phyloP scores from a whole-genome alignment of 1,284 basidiomycete species.

The Trichosporon sp. region DNA sequence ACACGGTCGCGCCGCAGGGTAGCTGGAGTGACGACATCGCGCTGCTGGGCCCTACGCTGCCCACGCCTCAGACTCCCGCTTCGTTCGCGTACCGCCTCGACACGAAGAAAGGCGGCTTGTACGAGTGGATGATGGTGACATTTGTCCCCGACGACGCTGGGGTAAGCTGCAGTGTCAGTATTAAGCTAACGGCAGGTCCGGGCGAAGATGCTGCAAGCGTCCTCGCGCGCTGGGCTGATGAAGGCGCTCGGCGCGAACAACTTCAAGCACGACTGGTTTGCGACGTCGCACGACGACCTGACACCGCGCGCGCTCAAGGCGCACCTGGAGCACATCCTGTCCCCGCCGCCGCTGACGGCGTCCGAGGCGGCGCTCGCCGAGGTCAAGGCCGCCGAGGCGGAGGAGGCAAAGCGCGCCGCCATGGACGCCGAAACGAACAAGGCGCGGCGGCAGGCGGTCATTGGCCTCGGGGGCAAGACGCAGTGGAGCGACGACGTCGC shows the following conservation, averaged over 20 bases:
- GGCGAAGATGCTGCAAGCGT: constrained; percentile 85
- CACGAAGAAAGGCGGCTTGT: constrained; percentile 34
- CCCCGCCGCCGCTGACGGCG: constrained; percentile 72
- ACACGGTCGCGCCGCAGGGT: constrained; percentile 32
- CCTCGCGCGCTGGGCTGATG: constrained; percentile 66
- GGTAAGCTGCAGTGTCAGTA: constrained; percentile 18
- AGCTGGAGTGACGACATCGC: constrained; percentile 44
- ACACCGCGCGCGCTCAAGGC: constrained; percentile 60
- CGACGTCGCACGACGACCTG: constrained; percentile 58
- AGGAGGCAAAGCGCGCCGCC: constrained; percentile 43
- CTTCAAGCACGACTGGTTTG: constrained; percentile 75
- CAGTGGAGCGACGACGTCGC: constrained; percentile 62
- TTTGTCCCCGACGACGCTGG: constrained; percentile 50
- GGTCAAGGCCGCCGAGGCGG: constrained; percentile 64
- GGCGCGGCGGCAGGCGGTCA: constrained; percentile 37
- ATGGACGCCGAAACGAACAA: constrained; percentile 38
- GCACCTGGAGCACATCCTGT: constrained; percentile 66
- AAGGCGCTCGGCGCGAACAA: constrained; percentile 69
- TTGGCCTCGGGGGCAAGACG: constrained; percentile 50
- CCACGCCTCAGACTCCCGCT: constrained; percentile 42
- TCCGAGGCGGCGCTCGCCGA: constrained; percentile 74
- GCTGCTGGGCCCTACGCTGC: constrained; percentile 36
- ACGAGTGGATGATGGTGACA: constrained; percentile 50
- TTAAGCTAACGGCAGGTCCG: constrained; percentile 33
- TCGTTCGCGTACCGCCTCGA: constrained; percentile 48